phyloP scores from a whole-genome alignment of 208 protist species.

The Leishmania amazonensis region DNA sequence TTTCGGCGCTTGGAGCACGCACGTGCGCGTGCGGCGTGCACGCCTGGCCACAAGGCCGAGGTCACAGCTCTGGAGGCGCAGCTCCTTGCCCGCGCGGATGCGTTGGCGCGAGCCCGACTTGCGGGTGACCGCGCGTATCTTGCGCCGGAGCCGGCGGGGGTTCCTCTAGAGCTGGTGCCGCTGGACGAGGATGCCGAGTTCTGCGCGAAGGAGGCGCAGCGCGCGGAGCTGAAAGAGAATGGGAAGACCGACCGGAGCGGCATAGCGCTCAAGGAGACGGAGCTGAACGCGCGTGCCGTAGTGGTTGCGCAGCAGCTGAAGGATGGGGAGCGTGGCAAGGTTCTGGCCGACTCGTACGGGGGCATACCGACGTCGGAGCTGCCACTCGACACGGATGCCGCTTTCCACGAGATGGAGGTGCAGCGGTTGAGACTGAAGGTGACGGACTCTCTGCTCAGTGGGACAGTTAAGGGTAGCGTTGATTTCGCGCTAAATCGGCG shows the following conservation, averaged over 20 bases:
- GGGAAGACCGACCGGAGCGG: constrained; percentile 19
- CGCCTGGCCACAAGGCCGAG: constrained; percentile 23
- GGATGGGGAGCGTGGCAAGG: constrained; percentile 36
- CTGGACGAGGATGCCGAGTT: constrained; percentile 48
- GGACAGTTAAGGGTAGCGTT: constrained; percentile 34
- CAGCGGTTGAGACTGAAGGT: constrained; percentile 58
- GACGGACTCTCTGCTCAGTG: constrained; percentile 35
- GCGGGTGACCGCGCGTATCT: constrained; percentile 44
- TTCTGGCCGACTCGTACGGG: constrained; percentile 23
- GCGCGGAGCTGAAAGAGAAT: constrained; percentile 48
- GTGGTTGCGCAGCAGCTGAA: constrained; percentile 63
- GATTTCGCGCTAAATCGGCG: constrained; percentile 65
- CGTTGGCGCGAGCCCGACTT: constrained; percentile 36
- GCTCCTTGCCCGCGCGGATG: constrained; percentile 45
- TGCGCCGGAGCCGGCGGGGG: constrained; percentile 36
- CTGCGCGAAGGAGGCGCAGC: constrained; percentile 52
- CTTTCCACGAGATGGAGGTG: constrained; percentile 57
- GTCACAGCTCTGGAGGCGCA: constrained; percentile 39
- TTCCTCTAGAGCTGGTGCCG: constrained; percentile 50
- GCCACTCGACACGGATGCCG: constrained; percentile 56
- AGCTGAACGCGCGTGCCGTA: constrained; percentile 63
- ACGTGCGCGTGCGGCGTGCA: constrained; percentile 38
- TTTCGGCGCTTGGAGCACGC: constrained; percentile 47
- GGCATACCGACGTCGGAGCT: constrained; percentile 64
- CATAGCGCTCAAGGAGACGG: constrained; percentile 40